Percentiles rank a stretch among this genome's conserved stretches.
Conservation (phyloP, 164 flowering plant species). For the Cinnamomum micranthum region DNA sequence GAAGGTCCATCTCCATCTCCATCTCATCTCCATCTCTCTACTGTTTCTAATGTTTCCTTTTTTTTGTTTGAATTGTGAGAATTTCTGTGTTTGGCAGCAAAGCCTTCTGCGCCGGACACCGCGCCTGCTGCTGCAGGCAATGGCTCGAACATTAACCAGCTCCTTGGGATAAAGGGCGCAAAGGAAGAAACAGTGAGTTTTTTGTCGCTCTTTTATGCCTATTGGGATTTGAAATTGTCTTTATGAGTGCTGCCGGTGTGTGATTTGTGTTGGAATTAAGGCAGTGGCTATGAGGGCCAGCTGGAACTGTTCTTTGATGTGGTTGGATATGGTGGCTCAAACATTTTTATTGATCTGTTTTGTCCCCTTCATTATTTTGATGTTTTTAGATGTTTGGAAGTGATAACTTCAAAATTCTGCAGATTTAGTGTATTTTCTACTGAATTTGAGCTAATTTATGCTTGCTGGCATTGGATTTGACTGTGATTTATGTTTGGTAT, state of each 20-base stretch:
- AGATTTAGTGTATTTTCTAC: too few species aligned
- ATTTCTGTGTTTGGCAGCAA: slow-evolving; percentile 11
- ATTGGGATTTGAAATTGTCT: too few species aligned
- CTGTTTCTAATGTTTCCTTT: background rate
- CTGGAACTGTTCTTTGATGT: background rate
- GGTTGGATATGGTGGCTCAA: too few species aligned
- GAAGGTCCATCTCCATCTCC: slow-evolving; percentile 36
- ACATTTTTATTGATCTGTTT: too few species aligned
- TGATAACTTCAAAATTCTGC: too few species aligned
- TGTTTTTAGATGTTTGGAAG: too few species aligned
- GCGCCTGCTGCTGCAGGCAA: slow-evolving; percentile 41
- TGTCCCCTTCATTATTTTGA: too few species aligned
- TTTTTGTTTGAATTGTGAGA: background rate
- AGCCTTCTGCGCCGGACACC: slow-evolving; percentile 61
- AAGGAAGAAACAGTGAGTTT: slow-evolving; percentile 69
- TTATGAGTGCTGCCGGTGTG: too few species aligned
- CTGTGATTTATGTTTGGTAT: background rate
- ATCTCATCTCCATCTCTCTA: background rate
- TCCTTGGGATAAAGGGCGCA: slow-evolving; percentile 95
- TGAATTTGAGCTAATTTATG: background rate
- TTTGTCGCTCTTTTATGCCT: background rate
- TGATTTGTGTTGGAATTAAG: too few species aligned
- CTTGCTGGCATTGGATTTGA: background rate
- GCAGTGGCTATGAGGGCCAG: too few species aligned
- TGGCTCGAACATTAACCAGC: slow-evolving; percentile 84